A percentile compares a stretch with the other conserved stretches of the same genome.
These are phyloP conservation scores for Nicotiana otophora DNA, from an alignment of 257 asterid species.

Conservation along the genomic window DNA sequence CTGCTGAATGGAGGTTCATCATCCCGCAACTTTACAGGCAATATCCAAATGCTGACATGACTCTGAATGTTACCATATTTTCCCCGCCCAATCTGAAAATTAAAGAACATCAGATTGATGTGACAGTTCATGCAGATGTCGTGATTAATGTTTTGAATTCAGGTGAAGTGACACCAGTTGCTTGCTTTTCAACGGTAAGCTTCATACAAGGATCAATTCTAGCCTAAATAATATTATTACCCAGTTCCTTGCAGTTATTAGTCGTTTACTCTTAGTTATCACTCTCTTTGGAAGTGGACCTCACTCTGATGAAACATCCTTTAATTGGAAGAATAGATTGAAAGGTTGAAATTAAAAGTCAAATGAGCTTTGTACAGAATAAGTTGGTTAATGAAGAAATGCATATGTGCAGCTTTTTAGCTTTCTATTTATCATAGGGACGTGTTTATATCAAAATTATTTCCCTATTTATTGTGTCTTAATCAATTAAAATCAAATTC, in stretches of 20 bases:
- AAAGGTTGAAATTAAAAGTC: not conserved
- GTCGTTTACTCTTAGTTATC: not conserved
- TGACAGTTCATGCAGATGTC: conserved; percentile 47
- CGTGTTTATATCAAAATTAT: not conserved
- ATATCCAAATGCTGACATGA: conserved; percentile 73
- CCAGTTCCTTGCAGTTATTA: not conserved
- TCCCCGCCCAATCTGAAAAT: conserved; percentile 55
- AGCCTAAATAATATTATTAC: not conserved
- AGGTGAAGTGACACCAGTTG: conserved; percentile 58
- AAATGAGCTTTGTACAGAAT: not conserved
- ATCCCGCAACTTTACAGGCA: conserved; percentile 78
- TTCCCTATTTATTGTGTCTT: not conserved
- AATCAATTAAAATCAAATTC: not conserved
- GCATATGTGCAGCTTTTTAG: not conserved
- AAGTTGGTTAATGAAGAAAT: not conserved
- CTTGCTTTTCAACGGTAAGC: conserved; percentile 71
- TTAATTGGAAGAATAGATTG: not conserved
- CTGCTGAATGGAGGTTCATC: conserved; percentile 80
- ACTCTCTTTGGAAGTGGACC: not conserved
- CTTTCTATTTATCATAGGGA: not conserved
- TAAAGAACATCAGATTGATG: conserved; percentile 38
- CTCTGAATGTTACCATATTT: conserved; percentile 55
- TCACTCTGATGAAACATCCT: not conserved
- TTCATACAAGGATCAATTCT: conserved; percentile 2
- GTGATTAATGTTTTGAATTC: conserved; percentile 59